Evolutionary conservation across 2,329 filamentous ascomycete species (phyloP).

Genomic region (Colletotrichum sidae): DNA sequence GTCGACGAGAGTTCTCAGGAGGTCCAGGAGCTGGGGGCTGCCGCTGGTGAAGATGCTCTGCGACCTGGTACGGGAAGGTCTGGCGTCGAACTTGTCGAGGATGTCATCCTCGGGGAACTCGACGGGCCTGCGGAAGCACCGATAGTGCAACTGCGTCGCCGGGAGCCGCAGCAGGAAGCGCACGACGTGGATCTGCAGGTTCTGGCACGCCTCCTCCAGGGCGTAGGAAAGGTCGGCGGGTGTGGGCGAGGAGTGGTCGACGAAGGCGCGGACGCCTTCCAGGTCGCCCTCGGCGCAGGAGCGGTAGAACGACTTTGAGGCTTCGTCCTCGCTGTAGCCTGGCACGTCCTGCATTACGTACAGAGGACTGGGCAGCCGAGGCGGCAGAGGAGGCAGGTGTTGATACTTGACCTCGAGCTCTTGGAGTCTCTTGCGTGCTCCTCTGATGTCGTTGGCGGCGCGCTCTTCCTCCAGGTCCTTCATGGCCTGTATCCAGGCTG

Average conservation of each 20-base stretch:
- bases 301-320: constrained; percentile 11
- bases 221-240: constrained; percentile 18
- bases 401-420: constrained; percentile 2
- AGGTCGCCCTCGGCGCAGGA: constrained; percentile 13
- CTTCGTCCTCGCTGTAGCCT: constrained; percentile 12
- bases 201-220: constrained; percentile 18
- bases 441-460: neutral
- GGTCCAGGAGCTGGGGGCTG: constrained; percentile 11
- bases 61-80: neutral
- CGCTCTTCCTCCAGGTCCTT: constrained; percentile 2
- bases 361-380: constrained; percentile 13
- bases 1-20: constrained; percentile 13
- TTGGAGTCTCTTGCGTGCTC: neutral
- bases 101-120: constrained; percentile 9
- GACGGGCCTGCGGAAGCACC: constrained; percentile 13
- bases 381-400: constrained; percentile 11
- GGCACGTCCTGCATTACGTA: constrained; percentile 13
- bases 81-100: neutral
- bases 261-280: constrained; percentile 7
- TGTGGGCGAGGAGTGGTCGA: constrained; percentile 4
- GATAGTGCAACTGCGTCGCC: constrained; percentile 11
- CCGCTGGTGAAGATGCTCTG: constrained; percentile 21
- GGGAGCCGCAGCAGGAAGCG: constrained; percentile 8
- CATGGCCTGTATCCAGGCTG: constrained; percentile 2
- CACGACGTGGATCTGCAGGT: constrained; percentile 13